A percentile compares a stretch with the other conserved stretches of the same genome.
These are phyloP conservation scores for Pichia nanzhaoensis DNA, from an alignment of 805 yeast genomes.

Conservation along the genomic window DNA sequence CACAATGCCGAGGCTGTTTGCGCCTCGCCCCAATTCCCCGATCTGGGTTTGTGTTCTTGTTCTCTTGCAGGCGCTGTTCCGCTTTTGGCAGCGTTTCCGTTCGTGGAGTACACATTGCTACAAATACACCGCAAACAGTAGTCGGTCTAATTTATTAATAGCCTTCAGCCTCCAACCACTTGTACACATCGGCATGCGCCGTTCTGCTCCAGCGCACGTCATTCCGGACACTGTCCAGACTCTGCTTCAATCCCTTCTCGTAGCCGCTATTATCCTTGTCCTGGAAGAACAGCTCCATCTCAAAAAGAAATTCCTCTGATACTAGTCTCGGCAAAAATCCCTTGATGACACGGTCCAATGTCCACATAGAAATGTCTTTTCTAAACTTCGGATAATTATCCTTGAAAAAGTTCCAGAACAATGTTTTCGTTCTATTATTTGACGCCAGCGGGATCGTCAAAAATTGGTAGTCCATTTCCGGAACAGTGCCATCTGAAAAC, in stretches of 20 bases:
- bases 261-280: slow-evolving; percentile 45
- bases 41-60: too few relatives aligned
- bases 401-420: slow-evolving; percentile 45
- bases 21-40: too few relatives aligned
- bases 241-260: slow-evolving; percentile 51
- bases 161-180: slow-evolving; percentile 30
- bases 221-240: slow-evolving; percentile 47
- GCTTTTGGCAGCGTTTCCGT: too few relatives aligned
- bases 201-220: slow-evolving; percentile 46
- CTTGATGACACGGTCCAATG: slow-evolving; percentile 31
- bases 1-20: too few relatives aligned
- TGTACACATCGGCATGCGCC: slow-evolving; percentile 35
- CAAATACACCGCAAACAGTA: too few relatives aligned
- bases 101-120: too few relatives aligned
- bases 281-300: slow-evolving; percentile 38
- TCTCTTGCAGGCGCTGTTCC: too few relatives aligned
- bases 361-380: slow-evolving; percentile 33
- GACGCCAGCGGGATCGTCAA: slow-evolving; percentile 40
- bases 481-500: slow-evolving; percentile 39
- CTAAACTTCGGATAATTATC: slow-evolving; percentile 40
- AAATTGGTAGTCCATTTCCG: slow-evolving; percentile 54
- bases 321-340: slow-evolving; percentile 31
- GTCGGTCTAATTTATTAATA: slow-evolving; percentile 5
- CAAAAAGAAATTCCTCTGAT: slow-evolving; percentile 30
- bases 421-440: slow-evolving; percentile 37